These are phyloP conservation scores for Sclerotinia spermophila DNA, from an alignment of 2,329 filamentous ascomycete species.

Conservation along the genomic window DNA sequence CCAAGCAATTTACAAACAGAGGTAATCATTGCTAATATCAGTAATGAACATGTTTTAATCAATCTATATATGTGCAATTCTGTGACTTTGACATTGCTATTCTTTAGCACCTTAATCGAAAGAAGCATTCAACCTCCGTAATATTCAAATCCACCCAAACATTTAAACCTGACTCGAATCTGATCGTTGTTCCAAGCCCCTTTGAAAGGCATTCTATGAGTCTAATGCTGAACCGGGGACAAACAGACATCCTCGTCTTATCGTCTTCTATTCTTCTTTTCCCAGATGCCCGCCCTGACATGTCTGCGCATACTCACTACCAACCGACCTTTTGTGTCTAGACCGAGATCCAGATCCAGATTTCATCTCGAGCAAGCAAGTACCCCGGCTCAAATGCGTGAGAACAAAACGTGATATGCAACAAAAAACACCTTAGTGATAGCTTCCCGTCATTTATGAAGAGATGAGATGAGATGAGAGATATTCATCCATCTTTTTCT, in stretches of 20 bases:
- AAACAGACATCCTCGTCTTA: too few relatives aligned
- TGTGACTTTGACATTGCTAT: background rate
- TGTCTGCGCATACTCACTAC: too few relatives aligned
- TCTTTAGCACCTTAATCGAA: background rate
- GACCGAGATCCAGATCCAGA: too few relatives aligned
- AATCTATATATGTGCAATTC: background rate
- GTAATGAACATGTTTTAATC: background rate
- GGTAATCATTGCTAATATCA: constrained; percentile 3
- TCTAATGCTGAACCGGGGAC: background rate
- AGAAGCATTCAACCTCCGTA: background rate
- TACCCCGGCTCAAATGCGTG: background rate
- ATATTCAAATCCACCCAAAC: background rate
- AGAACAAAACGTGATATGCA: background rate
- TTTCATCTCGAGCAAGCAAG: background rate
- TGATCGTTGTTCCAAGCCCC: background rate
- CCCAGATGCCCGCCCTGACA: too few relatives aligned
- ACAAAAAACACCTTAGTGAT: too few relatives aligned
- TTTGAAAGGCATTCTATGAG: background rate
- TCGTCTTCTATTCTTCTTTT: too few relatives aligned
- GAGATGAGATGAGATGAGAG: background rate
- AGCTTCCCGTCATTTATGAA: too few relatives aligned
- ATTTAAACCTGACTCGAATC: background rate
- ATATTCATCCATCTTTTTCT: background rate
- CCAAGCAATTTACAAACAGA: background rate
- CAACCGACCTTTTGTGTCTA: too few relatives aligned